phyloP scores from a whole-genome alignment of 2,329 filamentous ascomycete species.

The Lecanicillium sp. region DNA sequence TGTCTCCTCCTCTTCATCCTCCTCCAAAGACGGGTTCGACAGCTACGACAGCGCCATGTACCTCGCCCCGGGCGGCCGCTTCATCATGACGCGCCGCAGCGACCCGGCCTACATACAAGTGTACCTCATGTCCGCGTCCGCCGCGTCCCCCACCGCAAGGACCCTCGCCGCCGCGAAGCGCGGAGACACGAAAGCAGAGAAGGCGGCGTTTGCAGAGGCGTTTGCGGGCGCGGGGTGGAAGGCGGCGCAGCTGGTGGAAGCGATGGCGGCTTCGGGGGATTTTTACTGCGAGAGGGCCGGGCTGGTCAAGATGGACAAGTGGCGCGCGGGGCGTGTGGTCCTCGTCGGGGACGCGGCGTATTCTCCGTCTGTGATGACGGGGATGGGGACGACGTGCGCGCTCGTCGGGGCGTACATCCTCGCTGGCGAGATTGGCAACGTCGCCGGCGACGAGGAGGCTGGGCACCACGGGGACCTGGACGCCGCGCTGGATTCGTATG shows the following conservation, averaged over 20 bases:
- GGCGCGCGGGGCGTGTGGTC: slow-evolving; percentile 41
- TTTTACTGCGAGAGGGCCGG: slow-evolving; percentile 42
- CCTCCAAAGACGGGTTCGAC: slow-evolving; percentile 20
- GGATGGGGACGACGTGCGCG: slow-evolving; percentile 44
- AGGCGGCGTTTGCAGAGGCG: slow-evolving; percentile 31
- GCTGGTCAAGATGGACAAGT: slow-evolving; percentile 38
- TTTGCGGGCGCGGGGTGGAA: slow-evolving; percentile 39
- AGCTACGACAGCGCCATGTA: slow-evolving; percentile 30
- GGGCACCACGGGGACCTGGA: slow-evolving; percentile 15
- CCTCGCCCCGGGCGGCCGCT: slow-evolving; percentile 28
- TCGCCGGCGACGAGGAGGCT: slow-evolving; percentile 16
- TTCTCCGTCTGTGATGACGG: slow-evolving; percentile 42
- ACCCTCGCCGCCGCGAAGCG: slow-evolving; percentile 23
- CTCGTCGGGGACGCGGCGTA: slow-evolving; percentile 51
- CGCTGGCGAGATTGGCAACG: slow-evolving; percentile 43
- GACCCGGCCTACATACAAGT: slow-evolving; percentile 31
- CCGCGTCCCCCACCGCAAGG: slow-evolving; percentile 15
- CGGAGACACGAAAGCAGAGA: slow-evolving; percentile 32
- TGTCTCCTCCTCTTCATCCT: slow-evolving; percentile 21
- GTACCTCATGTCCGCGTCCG: slow-evolving; percentile 28
- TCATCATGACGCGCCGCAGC: slow-evolving; percentile 36
- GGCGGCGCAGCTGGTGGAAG: slow-evolving; percentile 34
- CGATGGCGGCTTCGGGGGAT: slow-evolving; percentile 34
- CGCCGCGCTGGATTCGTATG: slow-evolving; percentile 36
- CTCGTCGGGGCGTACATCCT: slow-evolving; percentile 50